A percentile compares a stretch with the other conserved stretches of the same genome.
These are phyloP conservation scores for Talaromyces nanjingensis DNA, from an alignment of 495 filamentous ascomycete species.

Conservation along the genomic window DNA sequence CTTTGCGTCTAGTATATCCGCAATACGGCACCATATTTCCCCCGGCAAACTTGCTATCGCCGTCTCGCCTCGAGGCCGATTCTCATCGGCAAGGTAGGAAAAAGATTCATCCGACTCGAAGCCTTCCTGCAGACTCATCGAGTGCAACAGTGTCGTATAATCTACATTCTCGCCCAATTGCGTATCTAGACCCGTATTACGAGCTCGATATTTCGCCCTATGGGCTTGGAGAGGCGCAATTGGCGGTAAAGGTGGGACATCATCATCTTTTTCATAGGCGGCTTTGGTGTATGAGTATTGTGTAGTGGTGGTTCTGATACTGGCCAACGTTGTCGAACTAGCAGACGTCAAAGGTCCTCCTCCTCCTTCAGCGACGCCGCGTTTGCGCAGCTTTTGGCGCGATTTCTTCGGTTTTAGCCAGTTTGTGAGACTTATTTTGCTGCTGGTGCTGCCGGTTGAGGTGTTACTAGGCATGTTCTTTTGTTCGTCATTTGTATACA, in stretches of 20 bases:
- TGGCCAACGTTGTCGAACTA: slow-evolving; percentile 16
- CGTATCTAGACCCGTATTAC: slow-evolving; percentile 27
- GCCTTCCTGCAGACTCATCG: slow-evolving; percentile 32
- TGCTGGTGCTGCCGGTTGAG: slow-evolving; percentile 19
- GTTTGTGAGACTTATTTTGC: slow-evolving; percentile 27
- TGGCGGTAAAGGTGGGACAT: slow-evolving; percentile 23
- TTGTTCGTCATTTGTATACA: not conserved
- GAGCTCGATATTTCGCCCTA: slow-evolving; percentile 29
- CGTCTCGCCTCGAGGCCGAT: slow-evolving; percentile 33
- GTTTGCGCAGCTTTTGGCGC: slow-evolving; percentile 39
- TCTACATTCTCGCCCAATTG: slow-evolving; percentile 44
- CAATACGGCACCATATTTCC: slow-evolving; percentile 37
- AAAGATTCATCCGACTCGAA: slow-evolving; percentile 17
- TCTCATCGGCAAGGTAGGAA: slow-evolving; percentile 13
- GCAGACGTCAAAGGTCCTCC: slow-evolving; percentile 18
- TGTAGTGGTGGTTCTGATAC: slow-evolving; percentile 7
- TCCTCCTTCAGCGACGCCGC: slow-evolving; percentile 28
- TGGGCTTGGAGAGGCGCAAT: slow-evolving; percentile 33
- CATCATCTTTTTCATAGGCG: not conserved
- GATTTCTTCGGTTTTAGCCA: slow-evolving; percentile 40
- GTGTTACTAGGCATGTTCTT: not conserved
- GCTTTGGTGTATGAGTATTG: slow-evolving; percentile 2
- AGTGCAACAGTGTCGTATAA: slow-evolving; percentile 41
- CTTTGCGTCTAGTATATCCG: slow-evolving; percentile 30
- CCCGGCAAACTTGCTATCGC: slow-evolving; percentile 36